Percentiles rank a stretch among this genome's conserved stretches.
phyloP scores from a whole-genome alignment of 345 rosid species.

The Toxicodendron radicans region DNA sequence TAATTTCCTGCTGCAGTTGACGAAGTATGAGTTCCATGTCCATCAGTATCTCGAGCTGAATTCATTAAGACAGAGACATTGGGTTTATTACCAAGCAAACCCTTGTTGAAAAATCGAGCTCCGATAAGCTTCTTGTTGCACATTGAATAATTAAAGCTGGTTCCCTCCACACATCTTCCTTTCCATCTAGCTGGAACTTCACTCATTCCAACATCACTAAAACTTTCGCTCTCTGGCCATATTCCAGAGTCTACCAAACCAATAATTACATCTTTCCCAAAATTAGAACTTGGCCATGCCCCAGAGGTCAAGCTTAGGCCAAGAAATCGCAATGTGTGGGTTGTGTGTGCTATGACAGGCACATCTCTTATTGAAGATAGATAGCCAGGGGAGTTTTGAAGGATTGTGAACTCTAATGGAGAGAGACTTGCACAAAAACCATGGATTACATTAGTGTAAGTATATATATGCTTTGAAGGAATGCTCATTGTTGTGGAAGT shows the following conservation, averaged over 20 bases:
- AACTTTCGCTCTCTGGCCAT: conserved; percentile 43
- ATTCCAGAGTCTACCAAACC: conserved; percentile 37
- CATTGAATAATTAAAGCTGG: conserved; percentile 26
- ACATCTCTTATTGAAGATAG: not conserved
- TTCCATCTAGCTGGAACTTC: conserved; percentile 37
- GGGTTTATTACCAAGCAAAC: conserved; percentile 14
- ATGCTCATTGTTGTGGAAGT: not conserved
- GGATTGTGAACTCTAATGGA: not conserved
- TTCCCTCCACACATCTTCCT: conserved; percentile 30
- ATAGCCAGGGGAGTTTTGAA: not conserved
- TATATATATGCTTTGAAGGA: not conserved
- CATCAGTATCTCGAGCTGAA: conserved; percentile 27
- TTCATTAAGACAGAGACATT: conserved; percentile 24
- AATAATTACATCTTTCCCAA: conserved; percentile 23
- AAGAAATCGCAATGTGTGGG: not conserved
- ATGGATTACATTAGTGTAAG: not conserved
- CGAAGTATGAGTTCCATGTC: conserved; percentile 40
- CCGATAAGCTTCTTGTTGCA: conserved; percentile 42
- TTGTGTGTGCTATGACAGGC: not conserved
- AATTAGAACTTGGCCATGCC: conserved; percentile 19
- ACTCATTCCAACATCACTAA: conserved; percentile 31
- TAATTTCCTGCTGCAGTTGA: conserved; percentile 36
- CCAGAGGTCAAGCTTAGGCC: not conserved
- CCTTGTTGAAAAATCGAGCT: conserved; percentile 34
- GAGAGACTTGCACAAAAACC: conserved; percentile 3